These are phyloP conservation scores for Hortiboletus flavorubellus DNA, from an alignment of 768 basidiomycete genomes.

Conservation along the genomic window DNA sequence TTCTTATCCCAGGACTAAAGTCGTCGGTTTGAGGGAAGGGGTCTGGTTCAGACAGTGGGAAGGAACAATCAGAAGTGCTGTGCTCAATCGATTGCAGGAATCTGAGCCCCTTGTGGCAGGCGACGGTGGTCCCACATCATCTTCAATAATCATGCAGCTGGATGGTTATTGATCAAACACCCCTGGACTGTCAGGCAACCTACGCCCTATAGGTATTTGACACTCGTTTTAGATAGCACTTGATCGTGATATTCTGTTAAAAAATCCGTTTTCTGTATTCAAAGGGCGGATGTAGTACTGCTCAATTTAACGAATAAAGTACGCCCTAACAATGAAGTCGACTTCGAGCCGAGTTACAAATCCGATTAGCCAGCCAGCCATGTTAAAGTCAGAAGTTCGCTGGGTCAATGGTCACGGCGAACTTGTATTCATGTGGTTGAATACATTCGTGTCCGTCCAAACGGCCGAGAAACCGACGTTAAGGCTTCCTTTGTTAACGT, in stretches of 20 bases:
- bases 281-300: conserved; percentile 2
- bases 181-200: background rate
- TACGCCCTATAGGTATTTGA: background rate
- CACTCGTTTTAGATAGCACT: background rate
- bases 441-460: conserved; percentile 29
- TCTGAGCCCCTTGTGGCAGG: conserved; percentile 34
- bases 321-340: background rate
- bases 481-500: conserved; percentile 10
- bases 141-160: conserved; percentile 18
- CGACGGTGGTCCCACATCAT: conserved; percentile 13
- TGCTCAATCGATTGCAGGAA: conserved; percentile 40
- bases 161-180: conserved; percentile 20
- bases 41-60: conserved; percentile 84
- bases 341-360: background rate
- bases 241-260: background rate
- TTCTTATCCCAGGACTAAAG: conserved; percentile 34
- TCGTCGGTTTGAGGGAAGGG: conserved; percentile 64
- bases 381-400: background rate
- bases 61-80: conserved; percentile 57
- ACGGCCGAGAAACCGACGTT: conserved; percentile 24
- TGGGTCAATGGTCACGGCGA: background rate
- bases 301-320: conserved; percentile 22
- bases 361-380: background rate
- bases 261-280: conserved; percentile 2
- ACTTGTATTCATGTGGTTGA: conserved; percentile 16